Percentiles rank a stretch among this genome's conserved stretches.
Evolutionary conservation across 331 rosid genomes (phyloP).

Genomic region (Spiraea crenata): DNA sequence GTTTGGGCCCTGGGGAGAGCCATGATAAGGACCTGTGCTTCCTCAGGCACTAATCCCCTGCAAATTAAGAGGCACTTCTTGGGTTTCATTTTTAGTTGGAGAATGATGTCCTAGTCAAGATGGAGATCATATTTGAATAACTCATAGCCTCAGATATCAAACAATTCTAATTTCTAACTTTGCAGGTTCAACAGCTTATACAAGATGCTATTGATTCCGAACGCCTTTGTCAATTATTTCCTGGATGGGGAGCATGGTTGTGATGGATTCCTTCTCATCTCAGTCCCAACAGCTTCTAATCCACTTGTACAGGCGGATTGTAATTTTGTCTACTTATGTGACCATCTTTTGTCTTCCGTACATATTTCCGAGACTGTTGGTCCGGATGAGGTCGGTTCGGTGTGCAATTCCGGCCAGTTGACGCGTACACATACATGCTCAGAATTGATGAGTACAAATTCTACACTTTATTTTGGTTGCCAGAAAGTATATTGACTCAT

Average conservation of each 20-base stretch:
- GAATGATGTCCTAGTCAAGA: background rate
- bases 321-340: background rate
- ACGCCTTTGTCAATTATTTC: conserved; percentile 79
- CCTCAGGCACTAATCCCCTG: background rate
- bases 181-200: conserved; percentile 85
- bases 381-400: background rate
- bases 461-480: too few species aligned
- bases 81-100: background rate
- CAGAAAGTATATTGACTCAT: too few species aligned
- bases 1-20: too few species aligned
- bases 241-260: conserved; percentile 98
- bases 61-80: background rate
- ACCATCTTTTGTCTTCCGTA: too few species aligned
- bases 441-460: too few species aligned
- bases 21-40: background rate
- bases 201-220: conserved; percentile 92
- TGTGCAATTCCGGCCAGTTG: too few species aligned
- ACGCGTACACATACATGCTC: too few species aligned
- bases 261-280: conserved; percentile 25
- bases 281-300: conserved; percentile 11
- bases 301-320: conserved; percentile 37
- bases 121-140: background rate
- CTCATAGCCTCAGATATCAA: background rate
- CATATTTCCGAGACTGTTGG: background rate
- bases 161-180: conserved; percentile 4